Conservation (phyloP, 495 filamentous ascomycete genomes). For the Penicillium odoratum region DNA sequence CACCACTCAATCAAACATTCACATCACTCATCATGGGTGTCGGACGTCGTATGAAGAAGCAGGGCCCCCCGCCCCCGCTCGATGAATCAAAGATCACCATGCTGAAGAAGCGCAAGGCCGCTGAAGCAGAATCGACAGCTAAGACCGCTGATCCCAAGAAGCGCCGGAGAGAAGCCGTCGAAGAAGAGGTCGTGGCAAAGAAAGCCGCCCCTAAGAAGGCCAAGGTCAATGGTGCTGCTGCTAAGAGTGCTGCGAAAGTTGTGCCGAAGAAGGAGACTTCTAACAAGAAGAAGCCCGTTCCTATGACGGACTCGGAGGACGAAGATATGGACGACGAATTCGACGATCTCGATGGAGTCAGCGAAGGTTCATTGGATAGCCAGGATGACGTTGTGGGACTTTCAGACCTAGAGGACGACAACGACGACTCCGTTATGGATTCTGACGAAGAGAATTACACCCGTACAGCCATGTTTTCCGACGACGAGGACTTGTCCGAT, state of each 20-base stretch:
- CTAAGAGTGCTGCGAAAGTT: constrained; percentile 36
- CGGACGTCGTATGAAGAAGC: constrained; percentile 92
- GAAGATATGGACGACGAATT: constrained; percentile 49
- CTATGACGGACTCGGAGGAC: constrained; percentile 47
- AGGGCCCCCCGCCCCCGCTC: constrained; percentile 80
- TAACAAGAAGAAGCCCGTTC: constrained; percentile 41
- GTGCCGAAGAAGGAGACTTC: constrained; percentile 34
- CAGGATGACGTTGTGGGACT: constrained; percentile 49
- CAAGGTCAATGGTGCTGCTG: constrained; percentile 42
- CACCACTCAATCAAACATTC: constrained; percentile 21
- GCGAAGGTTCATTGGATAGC: constrained; percentile 50
- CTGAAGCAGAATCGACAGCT: constrained; percentile 42
- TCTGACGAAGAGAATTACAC: constrained; percentile 64
- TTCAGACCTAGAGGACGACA: constrained; percentile 58
- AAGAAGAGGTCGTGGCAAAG: constrained; percentile 30
- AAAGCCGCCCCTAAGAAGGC: constrained; percentile 44
- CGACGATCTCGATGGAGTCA: constrained; percentile 53
- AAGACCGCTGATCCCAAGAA: constrained; percentile 61
- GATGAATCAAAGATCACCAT: constrained; percentile 76
- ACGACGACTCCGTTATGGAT: constrained; percentile 68
- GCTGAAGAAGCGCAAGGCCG: constrained; percentile 74
- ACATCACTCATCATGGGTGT: constrained; percentile 68
- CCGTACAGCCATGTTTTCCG: constrained; percentile 77
- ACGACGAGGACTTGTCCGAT: constrained; percentile 89
- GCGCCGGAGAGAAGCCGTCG: constrained; percentile 57